These are phyloP conservation scores for Rubroshorea leprosula DNA, from an alignment of 345 rosid species.

Conservation along the genomic window DNA sequence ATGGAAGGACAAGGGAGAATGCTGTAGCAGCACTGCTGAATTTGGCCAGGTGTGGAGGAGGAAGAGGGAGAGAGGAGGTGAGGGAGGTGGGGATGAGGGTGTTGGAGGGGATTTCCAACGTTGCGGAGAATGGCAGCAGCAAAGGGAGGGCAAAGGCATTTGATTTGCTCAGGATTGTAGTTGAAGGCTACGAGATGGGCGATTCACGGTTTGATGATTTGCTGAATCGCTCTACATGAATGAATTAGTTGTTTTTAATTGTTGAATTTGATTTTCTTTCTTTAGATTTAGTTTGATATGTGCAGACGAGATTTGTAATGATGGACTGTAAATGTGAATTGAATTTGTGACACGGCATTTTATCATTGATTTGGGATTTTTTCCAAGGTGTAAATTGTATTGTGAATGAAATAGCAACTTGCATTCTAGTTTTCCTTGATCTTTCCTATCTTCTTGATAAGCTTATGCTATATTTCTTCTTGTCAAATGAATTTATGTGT, in stretches of 20 bases:
- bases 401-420: no score
- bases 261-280: background rate
- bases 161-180: slow-evolving; percentile 43
- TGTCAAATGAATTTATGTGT: no score
- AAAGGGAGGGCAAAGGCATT: slow-evolving; percentile 69
- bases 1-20: slow-evolving; percentile 63
- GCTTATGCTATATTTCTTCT: no score
- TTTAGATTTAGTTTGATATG: no score
- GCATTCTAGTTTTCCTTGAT: no score
- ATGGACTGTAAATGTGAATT: no score
- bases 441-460: no score
- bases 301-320: no score
- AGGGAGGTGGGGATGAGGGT: slow-evolving; percentile 32
- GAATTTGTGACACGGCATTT: no score
- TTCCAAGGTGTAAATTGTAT: no score
- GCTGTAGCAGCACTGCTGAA: slow-evolving; percentile 71
- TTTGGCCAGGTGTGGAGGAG: slow-evolving; percentile 54
- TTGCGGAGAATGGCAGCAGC: slow-evolving; percentile 48
- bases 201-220: slow-evolving; percentile 28
- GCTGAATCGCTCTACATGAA: slow-evolving; percentile 20
- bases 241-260: background rate
- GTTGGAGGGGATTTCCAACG: slow-evolving; percentile 53
- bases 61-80: slow-evolving; percentile 41
- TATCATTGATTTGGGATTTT: no score
- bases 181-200: slow-evolving; percentile 12